Percentiles rank a stretch among this genome's conserved stretches.
Evolutionary conservation across 2,329 filamentous ascomycete genomes (phyloP).

Genomic region (Sphaerulina populicola): DNA sequence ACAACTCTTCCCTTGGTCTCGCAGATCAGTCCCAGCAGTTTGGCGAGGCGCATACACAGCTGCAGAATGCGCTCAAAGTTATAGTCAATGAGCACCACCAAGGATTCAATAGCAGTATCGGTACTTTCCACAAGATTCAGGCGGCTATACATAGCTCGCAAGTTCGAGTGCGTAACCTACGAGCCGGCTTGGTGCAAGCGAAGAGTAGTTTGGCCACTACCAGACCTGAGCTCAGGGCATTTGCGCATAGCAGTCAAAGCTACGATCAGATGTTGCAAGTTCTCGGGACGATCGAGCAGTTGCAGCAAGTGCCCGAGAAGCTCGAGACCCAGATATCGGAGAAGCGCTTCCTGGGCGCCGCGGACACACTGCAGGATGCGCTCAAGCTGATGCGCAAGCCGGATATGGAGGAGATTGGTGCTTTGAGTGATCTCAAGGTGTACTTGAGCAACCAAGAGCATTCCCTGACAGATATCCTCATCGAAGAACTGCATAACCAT

Average conservation of each 20-base stretch:
- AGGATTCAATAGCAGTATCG: conserved; percentile 97
- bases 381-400: conserved; percentile 74
- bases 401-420: conserved; percentile 85
- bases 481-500: conserved; percentile 97
- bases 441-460: conserved; percentile 93
- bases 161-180: conserved; percentile 70
- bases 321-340: conserved; percentile 91
- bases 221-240: conserved; percentile 80
- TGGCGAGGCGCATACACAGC: conserved; percentile 69
- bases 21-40: conserved; percentile 84
- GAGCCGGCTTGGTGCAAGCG: conserved; percentile 70
- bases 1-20: conserved; percentile 84
- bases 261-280: conserved; percentile 85
- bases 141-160: conserved; percentile 84
- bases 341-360: conserved; percentile 86
- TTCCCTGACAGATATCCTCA: conserved; percentile 81
- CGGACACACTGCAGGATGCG: conserved; percentile 83
- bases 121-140: conserved; percentile 98
- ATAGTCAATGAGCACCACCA: conserved; percentile 99
- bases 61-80: conserved; percentile 86
- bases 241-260: conserved; percentile 77
- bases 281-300: conserved; percentile 63
- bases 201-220: conserved; percentile 77
- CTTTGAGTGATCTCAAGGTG: conserved; percentile 71
- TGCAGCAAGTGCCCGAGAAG: conserved; percentile 82